Evolutionary conservation across 257 asterid species (phyloP).

Genomic region (Solanum commersonii): DNA sequence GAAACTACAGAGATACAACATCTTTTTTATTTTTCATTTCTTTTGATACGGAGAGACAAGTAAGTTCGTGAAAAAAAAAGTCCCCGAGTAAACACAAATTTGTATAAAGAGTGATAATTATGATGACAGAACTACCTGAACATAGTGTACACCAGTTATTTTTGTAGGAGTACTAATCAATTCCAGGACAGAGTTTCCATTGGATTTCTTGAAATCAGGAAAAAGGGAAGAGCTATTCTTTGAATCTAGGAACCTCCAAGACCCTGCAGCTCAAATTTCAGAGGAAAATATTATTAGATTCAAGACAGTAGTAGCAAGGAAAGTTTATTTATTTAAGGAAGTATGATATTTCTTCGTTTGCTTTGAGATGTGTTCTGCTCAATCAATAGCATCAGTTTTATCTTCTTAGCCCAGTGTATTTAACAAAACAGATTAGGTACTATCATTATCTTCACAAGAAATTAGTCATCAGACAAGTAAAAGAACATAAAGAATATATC

Average conservation of each 20-base stretch:
- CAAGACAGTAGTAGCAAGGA: background rate
- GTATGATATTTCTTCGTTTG: background rate
- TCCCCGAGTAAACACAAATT: background rate
- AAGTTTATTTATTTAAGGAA: background rate
- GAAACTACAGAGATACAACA: background rate
- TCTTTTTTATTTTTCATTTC: background rate
- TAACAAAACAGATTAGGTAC: background rate
- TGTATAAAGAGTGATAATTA: background rate
- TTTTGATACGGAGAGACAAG: background rate
- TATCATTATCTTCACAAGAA: background rate
- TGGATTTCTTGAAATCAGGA: slow-evolving; percentile 69
- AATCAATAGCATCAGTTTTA: background rate
- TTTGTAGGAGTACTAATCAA: slow-evolving; percentile 82
- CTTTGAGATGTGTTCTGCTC: background rate
- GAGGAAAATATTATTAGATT: background rate
- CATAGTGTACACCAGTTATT: slow-evolving; percentile 94
- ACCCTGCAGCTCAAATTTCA: slow-evolving; percentile 38
- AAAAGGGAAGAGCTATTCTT: slow-evolving; percentile 65
- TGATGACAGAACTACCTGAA: slow-evolving; percentile 57
- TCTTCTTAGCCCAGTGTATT: background rate
- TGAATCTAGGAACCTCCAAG: slow-evolving; percentile 74
- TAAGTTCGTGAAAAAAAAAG: background rate
- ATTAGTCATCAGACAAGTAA: background rate
- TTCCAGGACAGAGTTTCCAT: slow-evolving; percentile 74
- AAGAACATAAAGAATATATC: background rate